Evolutionary conservation across 306 rosid species (phyloP).

Genomic region (Dicorynia guianensis): DNA sequence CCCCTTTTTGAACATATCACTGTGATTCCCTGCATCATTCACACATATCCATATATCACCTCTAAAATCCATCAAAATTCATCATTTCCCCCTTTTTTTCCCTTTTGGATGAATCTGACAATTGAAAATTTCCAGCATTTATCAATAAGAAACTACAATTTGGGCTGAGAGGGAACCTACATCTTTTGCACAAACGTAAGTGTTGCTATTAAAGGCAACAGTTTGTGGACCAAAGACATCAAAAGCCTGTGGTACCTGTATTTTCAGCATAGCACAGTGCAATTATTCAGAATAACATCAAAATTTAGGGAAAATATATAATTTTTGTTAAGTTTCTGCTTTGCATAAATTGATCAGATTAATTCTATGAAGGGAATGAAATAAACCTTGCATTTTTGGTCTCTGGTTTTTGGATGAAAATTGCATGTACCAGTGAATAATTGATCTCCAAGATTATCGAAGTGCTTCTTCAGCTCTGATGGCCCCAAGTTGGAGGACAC

Average conservation of each 20-base stretch:
- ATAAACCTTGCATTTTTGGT: constrained; percentile 63
- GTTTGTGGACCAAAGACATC: constrained; percentile 67
- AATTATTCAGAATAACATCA: constrained; percentile 25
- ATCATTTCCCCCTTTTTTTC: too few species aligned
- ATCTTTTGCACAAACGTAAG: constrained; percentile 68
- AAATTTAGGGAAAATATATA: constrained; percentile 5
- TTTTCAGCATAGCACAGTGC: constrained; percentile 23
- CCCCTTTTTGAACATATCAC: constrained; percentile 81
- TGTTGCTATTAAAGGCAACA: constrained; percentile 56
- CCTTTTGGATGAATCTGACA: too few species aligned
- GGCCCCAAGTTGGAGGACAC: constrained; percentile 62
- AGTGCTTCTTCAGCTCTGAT: constrained; percentile 72
- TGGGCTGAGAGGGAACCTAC: constrained; percentile 55
- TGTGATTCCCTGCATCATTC: constrained; percentile 70
- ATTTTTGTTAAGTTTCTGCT: neutral
- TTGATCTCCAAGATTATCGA: constrained; percentile 90
- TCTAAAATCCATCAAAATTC: neutral
- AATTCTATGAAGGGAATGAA: neutral
- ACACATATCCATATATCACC: constrained; percentile 1
- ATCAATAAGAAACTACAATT: neutral
- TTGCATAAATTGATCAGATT: constrained; percentile 20
- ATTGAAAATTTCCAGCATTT: too few species aligned
- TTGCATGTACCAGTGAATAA: constrained; percentile 83
- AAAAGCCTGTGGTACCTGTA: constrained; percentile 80
- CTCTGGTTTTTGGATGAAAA: constrained; percentile 74